Base-by-base conservation (phyloP, 257 asterid species). In the Plantago elongata region DNA sequence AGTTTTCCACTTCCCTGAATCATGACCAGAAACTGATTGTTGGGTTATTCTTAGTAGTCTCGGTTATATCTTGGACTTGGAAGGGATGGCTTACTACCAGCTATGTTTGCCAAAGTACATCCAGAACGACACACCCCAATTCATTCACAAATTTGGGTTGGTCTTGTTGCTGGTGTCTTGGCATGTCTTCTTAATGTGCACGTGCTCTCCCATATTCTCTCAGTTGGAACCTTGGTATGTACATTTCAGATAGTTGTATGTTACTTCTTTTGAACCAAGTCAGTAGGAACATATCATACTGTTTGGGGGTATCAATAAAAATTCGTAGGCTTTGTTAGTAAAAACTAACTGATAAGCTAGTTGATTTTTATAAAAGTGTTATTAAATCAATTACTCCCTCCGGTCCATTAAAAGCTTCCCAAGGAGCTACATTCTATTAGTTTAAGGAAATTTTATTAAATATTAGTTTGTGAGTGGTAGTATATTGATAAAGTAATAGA, bases 1-100 rank as follows among this genome's bases (percentile, higher is more conserved):
- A 18, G 22, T 29, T 72, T 49, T 67, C 40, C 54, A 40, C 57
- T 60, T 51, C 55, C 27, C 48, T 44, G 11, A 13, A 63, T 45
- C n/a, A 62, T 75, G 54, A 52, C 60, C 58, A 47, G 64, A 29
- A 60, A 71, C 29, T 71, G 69, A 71, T 62, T 72, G 66, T 16
- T 67, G 61, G 60, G 51, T 57, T 62, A 16, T 66, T 63, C 27
- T 78, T 72, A 7, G 18, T 76, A 92, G 99, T 92, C 97, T 69
- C 95, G 99, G 49, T 61, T 92, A 55, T 92, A 92, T 79, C 95
- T 92, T 70, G 99, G 99, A 63, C 78, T 92, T 64, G 99, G 97
- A 76, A 84, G 99, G 73, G 97, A 92, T 69, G 99, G 99, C 49
- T 79, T 92, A 64, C 69, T 92, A 52, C 99, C 97, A 48, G 70